phyloP scores from a whole-genome alignment of 2,329 filamentous ascomycete genomes.

The Cordyceps javanica region DNA sequence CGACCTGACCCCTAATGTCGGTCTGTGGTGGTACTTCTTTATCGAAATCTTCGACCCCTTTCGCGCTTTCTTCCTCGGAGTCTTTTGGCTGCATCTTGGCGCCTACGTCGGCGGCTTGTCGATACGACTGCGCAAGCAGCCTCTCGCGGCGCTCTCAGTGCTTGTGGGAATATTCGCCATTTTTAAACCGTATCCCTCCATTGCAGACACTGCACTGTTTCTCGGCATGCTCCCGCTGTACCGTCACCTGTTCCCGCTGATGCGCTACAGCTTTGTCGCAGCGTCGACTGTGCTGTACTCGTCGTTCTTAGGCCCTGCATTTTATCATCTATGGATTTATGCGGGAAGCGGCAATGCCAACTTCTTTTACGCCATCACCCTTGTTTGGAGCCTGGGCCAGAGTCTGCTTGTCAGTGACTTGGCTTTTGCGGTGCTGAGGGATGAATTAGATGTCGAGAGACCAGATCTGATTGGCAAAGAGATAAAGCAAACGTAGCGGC shows the following conservation, averaged over 20 bases:
- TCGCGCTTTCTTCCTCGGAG: constrained; percentile 90
- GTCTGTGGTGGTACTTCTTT: constrained; percentile 99
- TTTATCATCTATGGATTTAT: constrained; percentile 97
- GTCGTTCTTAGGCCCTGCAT: constrained; percentile 82
- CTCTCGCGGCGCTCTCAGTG: constrained; percentile 77
- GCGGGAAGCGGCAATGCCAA: constrained; percentile 97
- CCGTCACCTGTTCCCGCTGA: constrained; percentile 85
- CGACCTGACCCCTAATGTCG: constrained; percentile 90
- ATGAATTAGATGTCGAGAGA: constrained; percentile 89
- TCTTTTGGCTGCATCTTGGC: constrained; percentile 94
- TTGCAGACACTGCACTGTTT: constrained; percentile 83
- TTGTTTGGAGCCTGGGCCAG: constrained; percentile 94
- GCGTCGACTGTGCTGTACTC: constrained; percentile 80
- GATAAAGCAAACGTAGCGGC: constrained; percentile 68
- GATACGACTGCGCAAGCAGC: constrained; percentile 76
- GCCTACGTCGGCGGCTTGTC: constrained; percentile 85
- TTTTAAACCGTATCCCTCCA: constrained; percentile 95
- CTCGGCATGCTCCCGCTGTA: constrained; percentile 78
- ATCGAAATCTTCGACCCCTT: constrained; percentile 98
- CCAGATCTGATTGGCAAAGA: constrained; percentile 88
- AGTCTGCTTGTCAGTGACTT: constrained; percentile 83
- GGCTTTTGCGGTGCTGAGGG: constrained; percentile 79
- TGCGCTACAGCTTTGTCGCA: constrained; percentile 88
- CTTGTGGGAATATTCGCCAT: constrained; percentile 85
- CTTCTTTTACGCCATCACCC: constrained; percentile 97